phyloP scores from a whole-genome alignment of 805 yeast species.

The Kluyveromyces aestuarii region DNA sequence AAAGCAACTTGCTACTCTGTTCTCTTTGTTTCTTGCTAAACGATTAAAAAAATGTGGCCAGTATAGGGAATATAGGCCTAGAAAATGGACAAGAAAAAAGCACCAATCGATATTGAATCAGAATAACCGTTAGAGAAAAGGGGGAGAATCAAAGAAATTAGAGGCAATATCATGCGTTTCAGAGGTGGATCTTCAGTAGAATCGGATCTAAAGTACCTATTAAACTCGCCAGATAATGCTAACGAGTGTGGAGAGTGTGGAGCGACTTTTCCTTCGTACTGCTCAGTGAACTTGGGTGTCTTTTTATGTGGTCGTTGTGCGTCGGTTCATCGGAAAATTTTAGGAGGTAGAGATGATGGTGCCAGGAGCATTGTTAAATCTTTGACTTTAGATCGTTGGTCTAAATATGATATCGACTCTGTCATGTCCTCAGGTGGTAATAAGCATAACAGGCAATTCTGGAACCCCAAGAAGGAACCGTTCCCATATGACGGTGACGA shows the following conservation, averaged over 20 bases:
- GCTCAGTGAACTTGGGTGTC: constrained; percentile 42
- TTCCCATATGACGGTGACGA: constrained; percentile 74
- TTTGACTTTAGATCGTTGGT: constrained; percentile 66
- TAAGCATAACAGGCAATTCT: constrained; percentile 44
- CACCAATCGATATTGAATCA: neutral
- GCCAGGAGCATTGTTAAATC: constrained; percentile 62
- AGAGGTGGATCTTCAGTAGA: constrained; percentile 24
- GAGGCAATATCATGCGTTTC: constrained; percentile 3
- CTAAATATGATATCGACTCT: constrained; percentile 41
- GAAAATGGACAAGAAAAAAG: neutral
- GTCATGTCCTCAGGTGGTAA: constrained; percentile 46
- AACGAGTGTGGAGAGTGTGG: constrained; percentile 79
- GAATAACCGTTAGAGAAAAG: neutral
- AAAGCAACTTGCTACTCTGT: neutral
- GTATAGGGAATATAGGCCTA: neutral
- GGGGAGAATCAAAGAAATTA: neutral
- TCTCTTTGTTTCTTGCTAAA: neutral
- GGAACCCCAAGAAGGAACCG: constrained; percentile 63
- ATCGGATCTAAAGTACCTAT: constrained; percentile 46
- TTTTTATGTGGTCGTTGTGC: constrained; percentile 84
- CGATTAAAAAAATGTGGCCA: neutral
- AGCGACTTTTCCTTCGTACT: constrained; percentile 47
- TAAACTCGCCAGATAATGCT: constrained; percentile 48
- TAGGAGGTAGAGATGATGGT: constrained; percentile 36
- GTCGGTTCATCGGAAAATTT: constrained; percentile 52